Evolutionary conservation across 2,329 filamentous ascomycete species (phyloP).

Genomic region (Diaporthe aspalathi): DNA sequence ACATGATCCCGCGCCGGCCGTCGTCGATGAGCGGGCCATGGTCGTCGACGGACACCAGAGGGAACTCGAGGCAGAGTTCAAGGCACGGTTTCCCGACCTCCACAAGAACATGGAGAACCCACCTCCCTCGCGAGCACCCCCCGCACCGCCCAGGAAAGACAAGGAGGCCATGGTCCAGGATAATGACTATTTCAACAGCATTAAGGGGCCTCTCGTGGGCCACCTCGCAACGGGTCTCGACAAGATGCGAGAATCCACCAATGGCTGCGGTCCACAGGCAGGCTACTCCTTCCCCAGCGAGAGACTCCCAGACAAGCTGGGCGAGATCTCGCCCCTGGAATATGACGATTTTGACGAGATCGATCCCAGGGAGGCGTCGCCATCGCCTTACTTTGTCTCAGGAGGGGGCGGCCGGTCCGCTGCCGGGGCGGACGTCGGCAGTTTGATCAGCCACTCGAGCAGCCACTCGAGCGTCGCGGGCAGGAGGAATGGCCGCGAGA

Average conservation of each 20-base stretch:
- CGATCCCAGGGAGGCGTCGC: slow-evolving; percentile 56
- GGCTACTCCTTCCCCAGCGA: slow-evolving; percentile 36
- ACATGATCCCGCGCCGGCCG: slow-evolving; percentile 52
- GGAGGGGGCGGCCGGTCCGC: slow-evolving; percentile 43
- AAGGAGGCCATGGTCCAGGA: slow-evolving; percentile 36
- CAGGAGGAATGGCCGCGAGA: neutral
- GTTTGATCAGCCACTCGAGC: slow-evolving; percentile 9
- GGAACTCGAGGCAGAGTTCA: slow-evolving; percentile 62
- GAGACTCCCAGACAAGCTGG: slow-evolving; percentile 38
- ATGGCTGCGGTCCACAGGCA: slow-evolving; percentile 5
- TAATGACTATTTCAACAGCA: slow-evolving; percentile 40
- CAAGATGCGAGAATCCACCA: slow-evolving; percentile 47
- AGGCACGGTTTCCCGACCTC: slow-evolving; percentile 57
- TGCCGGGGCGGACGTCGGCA: slow-evolving; percentile 17
- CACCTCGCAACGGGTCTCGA: slow-evolving; percentile 48
- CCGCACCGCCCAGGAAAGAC: slow-evolving; percentile 32
- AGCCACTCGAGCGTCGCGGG: slow-evolving; percentile 6
- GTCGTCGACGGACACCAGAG: slow-evolving; percentile 59
- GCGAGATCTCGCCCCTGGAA: slow-evolving; percentile 31
- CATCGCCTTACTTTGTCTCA: slow-evolving; percentile 60
- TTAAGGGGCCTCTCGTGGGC: slow-evolving; percentile 47
- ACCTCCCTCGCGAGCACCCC: slow-evolving; percentile 26
- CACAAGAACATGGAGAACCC: slow-evolving; percentile 57
- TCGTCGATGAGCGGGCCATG: slow-evolving; percentile 54
- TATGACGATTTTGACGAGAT: slow-evolving; percentile 53